These are phyloP conservation scores for Crataegus laevigata DNA, from an alignment of 306 rosid genomes.

Conservation along the genomic window DNA sequence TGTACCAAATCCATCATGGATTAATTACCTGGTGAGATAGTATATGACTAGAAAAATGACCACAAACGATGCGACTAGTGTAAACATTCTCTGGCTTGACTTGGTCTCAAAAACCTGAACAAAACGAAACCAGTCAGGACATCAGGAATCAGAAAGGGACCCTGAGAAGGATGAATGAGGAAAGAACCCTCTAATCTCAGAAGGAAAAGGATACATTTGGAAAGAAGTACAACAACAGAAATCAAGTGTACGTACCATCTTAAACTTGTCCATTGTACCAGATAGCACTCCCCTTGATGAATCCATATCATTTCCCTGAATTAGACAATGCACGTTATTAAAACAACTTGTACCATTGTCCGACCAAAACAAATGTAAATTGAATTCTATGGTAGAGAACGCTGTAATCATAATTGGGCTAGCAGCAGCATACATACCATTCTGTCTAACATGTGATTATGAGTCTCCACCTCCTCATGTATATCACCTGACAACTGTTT, in stretches of 20 bases:
- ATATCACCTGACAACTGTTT: conserved; percentile 92
- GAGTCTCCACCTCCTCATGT: conserved; percentile 85
- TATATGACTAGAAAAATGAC: conserved; percentile 74
- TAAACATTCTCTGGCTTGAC: conserved; percentile 82
- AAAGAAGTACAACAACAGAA: neutral
- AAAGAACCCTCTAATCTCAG: neutral
- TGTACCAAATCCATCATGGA: conserved; percentile 10
- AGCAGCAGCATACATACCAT: conserved; percentile 55
- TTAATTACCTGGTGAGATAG: conserved; percentile 58
- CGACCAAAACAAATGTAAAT: neutral
- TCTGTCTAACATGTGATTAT: conserved; percentile 76
- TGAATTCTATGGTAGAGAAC: too few relatives aligned
- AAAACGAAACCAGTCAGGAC: conserved; percentile 11
- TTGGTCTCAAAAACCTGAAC: conserved; percentile 86
- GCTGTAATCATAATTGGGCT: too few relatives aligned
- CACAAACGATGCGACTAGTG: conserved; percentile 78
- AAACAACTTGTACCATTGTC: neutral
- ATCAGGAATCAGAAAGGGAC: neutral
- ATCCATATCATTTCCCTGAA: conserved; percentile 91
- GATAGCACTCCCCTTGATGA: conserved; percentile 86
- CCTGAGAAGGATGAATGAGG: neutral
- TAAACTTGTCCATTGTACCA: conserved; percentile 89
- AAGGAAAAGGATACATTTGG: neutral
- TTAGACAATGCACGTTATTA: neutral
- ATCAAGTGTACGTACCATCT: conserved; percentile 48